Evolutionary conservation across 495 filamentous ascomycete genomes (phyloP), one percentile per base, ranked within the genome.

Genomic region (Neurospora sp.): DNA sequence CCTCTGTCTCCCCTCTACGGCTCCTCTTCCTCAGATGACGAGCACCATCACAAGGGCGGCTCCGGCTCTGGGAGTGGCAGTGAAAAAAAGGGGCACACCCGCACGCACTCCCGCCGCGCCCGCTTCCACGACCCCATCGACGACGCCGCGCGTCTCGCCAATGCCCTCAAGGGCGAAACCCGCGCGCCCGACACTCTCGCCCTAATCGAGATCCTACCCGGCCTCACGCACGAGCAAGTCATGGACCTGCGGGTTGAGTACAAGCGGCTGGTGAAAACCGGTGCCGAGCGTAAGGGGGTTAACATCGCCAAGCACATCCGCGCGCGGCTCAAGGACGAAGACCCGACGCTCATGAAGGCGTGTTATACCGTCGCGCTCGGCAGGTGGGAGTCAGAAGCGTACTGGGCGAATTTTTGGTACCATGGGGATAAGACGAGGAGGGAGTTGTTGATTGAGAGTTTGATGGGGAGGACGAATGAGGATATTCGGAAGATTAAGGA

Each of bases 371-470:
- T 92, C 8, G 95, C 96, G 11, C 89, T 98, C 1, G 96, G 96
- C 3, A 86, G 89, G 66, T 99, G 93, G 92, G 96, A 98, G 84
- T 90, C 89, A 71, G 96, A 99, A 81, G 94, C 93, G 2, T 98
- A 96, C 85, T 99, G 96, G 93, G 95, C 96, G 66, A 99, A 98
- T 78, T 97, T 93, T 82, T 99, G 94, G 90, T 99, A 98, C 83
- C 96, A 98, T 79, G 91, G 92, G 42, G 91, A 93, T 74, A 93
- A 92, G 76, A 92, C 89, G 4, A 87, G 93, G 3, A 88, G 93
- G 24, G 93, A 99, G 80, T 84, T 99, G 28, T 87, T 99, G 62
- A 98, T 99, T 77, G 96, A 99, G 79, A 89, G 90, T 11, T 83
- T 99, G 17, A 96, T 98, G 87, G 96, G 96, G 0, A 89, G 94